These are phyloP conservation scores for Boeremia lycopersici DNA, from an alignment of 2,329 filamentous ascomycete genomes.

Conservation along the genomic window DNA sequence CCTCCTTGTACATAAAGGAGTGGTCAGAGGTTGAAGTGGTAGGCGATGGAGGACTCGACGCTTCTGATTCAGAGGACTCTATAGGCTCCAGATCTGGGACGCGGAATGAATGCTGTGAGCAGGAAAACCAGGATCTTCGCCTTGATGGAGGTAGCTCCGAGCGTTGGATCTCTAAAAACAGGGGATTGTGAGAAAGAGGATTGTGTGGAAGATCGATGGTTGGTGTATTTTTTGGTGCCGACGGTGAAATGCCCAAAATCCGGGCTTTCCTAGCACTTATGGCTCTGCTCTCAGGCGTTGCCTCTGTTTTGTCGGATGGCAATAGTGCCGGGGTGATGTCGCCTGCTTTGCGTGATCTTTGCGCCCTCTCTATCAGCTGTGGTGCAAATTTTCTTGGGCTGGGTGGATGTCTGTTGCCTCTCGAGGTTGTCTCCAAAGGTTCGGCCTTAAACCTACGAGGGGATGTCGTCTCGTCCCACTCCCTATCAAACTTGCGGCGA, in stretches of 20 bases:
- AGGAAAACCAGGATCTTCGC: slow-evolving; percentile 43
- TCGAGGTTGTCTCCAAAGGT: slow-evolving; percentile 35
- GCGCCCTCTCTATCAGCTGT: slow-evolving; percentile 80
- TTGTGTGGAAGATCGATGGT: slow-evolving; percentile 38
- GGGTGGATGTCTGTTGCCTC: slow-evolving; percentile 31
- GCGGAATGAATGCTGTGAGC: slow-evolving; percentile 61
- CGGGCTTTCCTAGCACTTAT: slow-evolving; percentile 33
- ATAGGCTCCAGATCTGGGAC: slow-evolving; percentile 67
- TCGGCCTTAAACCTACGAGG: slow-evolving; percentile 38
- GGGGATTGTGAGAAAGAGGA: slow-evolving; percentile 40
- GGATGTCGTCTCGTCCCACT: slow-evolving; percentile 32
- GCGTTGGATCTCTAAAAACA: slow-evolving; percentile 46
- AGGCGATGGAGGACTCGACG: slow-evolving; percentile 53
- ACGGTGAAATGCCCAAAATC: slow-evolving; percentile 58
- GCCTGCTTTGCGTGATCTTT: slow-evolving; percentile 70
- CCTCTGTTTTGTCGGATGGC: slow-evolving; percentile 74
- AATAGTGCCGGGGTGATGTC: slow-evolving; percentile 67
- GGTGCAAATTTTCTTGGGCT: slow-evolving; percentile 68
- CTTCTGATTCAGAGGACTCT: slow-evolving; percentile 64
- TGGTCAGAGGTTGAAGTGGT: slow-evolving; percentile 56
- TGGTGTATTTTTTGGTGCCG: slow-evolving; percentile 45
- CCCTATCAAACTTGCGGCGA: slow-evolving; percentile 35
- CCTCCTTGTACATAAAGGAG: slow-evolving; percentile 57
- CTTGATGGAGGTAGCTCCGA: slow-evolving; percentile 39
- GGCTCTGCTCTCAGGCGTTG: slow-evolving; percentile 57